These are phyloP conservation scores for Saccharomyces pastorianus DNA, from an alignment of 1,139 yeast genomes.

Conservation along the genomic window DNA sequence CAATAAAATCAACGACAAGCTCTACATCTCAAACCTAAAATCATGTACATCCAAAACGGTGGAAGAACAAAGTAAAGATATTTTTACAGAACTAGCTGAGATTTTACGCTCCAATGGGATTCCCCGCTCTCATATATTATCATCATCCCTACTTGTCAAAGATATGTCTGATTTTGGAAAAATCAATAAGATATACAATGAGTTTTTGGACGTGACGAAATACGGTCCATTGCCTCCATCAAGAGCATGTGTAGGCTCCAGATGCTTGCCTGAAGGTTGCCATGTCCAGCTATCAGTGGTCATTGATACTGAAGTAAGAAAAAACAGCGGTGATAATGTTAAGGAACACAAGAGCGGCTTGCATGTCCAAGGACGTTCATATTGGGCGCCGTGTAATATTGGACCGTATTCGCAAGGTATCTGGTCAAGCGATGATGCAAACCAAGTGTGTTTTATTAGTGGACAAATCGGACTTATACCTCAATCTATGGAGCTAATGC, in stretches of 20 bases:
- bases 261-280: constrained; percentile 32
- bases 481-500: constrained; percentile 45
- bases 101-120: constrained; percentile 31
- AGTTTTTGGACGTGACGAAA: constrained; percentile 37
- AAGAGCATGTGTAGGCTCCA: constrained; percentile 70
- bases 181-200: constrained; percentile 54
- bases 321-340: constrained; percentile 4
- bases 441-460: constrained; percentile 55
- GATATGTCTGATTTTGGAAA: constrained; percentile 57
- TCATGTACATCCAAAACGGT: constrained; percentile 30
- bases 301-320: constrained; percentile 26
- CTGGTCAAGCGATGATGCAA: constrained; percentile 37
- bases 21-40: constrained; percentile 48
- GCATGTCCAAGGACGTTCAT: constrained; percentile 85
- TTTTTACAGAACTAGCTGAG: constrained; percentile 39
- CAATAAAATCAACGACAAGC: constrained; percentile 28
- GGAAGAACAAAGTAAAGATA: constrained; percentile 41
- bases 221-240: constrained; percentile 69
- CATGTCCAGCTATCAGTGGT: constrained; percentile 54
- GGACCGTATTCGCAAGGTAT: constrained; percentile 94
- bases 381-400: constrained; percentile 97
- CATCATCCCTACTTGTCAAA: constrained; percentile 50
- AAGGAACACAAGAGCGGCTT: constrained; percentile 47
- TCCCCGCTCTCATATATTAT: constrained; percentile 35
- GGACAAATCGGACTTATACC: constrained; percentile 92